Evolutionary conservation across 2,329 filamentous ascomycete genomes (phyloP), one percentile per base, ranked within the genome.

Genomic region (Trichoderma simmonsii): DNA sequence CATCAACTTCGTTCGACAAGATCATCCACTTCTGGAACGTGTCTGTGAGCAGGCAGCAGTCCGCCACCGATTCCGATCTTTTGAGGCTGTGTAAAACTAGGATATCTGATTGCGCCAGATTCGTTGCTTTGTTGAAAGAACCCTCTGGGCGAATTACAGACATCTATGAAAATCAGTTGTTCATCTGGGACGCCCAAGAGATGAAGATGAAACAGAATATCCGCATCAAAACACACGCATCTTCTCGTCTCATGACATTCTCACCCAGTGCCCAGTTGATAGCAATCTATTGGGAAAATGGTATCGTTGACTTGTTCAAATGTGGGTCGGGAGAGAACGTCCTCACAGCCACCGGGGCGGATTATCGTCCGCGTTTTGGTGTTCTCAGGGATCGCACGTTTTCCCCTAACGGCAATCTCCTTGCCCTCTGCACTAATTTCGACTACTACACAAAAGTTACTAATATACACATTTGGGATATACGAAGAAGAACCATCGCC

Each of bases 1-100:
- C 43, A 51, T 51, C n/a, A 21, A 12, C 9, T 12, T 51, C 5
- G 4, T 0, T 0, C 0, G 43, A 24, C 9, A 51, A 51, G 0
- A 24, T 11, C 9, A 51, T 51, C n/a, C n/a, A 2, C 0, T 51
- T 51, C 43, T 51, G 43, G 43, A 8, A 51, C 11, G 12, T 51
- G 43, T 11, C 43, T 21, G n/a, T 12, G 43, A 24, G 43, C 9
- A 24, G 4, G 11, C 43, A 51, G 43, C 43, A 6, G 9, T 51
- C 9, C n/a, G 43, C 4, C n/a, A 21, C 9, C 5, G 9, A 2
- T 51, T 51, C 11, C n/a, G n/a, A 3, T 8, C 12, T 21, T 21
- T 21, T 5, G 4, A 9, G 2, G 4, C 11, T 0, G 4, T 21
- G 3, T 21, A 1, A 1, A 0, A 11, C n/a, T 51, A 6, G 4